Percentiles rank a stretch among this genome's conserved stretches.
phyloP scores from a whole-genome alignment of 352 stramenopile genomes.

The Pythium monospermum region DNA sequence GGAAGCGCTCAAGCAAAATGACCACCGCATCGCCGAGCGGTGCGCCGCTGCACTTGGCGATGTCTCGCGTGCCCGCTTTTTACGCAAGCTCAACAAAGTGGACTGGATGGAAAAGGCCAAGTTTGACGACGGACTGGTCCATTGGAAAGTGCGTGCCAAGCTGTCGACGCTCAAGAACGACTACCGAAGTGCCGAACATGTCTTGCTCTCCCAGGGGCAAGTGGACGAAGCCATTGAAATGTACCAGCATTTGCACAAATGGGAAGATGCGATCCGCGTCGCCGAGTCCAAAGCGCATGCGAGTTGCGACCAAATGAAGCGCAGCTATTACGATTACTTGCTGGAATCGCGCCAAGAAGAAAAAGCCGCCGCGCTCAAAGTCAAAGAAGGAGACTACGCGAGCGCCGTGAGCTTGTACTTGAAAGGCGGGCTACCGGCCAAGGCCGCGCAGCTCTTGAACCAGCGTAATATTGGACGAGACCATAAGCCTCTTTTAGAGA shows the following conservation, averaged over 20 bases:
- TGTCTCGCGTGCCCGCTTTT: conserved; percentile 81
- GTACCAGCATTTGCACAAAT: conserved; percentile 94
- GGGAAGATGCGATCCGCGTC: conserved; percentile 92
- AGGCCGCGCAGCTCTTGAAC: conserved; percentile 84
- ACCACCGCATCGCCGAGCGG: conserved; percentile 88
- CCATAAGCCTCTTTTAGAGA: conserved; percentile 87
- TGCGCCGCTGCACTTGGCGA: conserved; percentile 91
- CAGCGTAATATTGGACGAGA: conserved; percentile 85
- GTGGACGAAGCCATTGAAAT: conserved; percentile 93
- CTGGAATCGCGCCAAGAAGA: conserved; percentile 90
- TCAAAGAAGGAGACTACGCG: conserved; percentile 88
- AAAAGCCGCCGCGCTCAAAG: conserved; percentile 88
- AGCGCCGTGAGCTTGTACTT: conserved; percentile 91
- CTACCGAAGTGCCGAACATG: conserved; percentile 87
- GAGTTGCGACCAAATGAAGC: conserved; percentile 84
- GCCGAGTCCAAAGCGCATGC: conserved; percentile 81
- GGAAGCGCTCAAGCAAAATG: conserved; percentile 80
- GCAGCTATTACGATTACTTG: conserved; percentile 91
- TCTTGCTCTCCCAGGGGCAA: conserved; percentile 88
- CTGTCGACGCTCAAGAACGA: conserved; percentile 88
- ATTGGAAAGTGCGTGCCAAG: conserved; percentile 84
- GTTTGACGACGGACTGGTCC: conserved; percentile 65
- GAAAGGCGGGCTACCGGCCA: conserved; percentile 89
- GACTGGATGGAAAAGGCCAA: conserved; percentile 75
- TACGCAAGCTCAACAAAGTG: conserved; percentile 90